A percentile compares a stretch with the other conserved stretches of the same genome.
phyloP scores from a whole-genome alignment of 2,329 filamentous ascomycete species.

The Didymosphaeria variabile region DNA sequence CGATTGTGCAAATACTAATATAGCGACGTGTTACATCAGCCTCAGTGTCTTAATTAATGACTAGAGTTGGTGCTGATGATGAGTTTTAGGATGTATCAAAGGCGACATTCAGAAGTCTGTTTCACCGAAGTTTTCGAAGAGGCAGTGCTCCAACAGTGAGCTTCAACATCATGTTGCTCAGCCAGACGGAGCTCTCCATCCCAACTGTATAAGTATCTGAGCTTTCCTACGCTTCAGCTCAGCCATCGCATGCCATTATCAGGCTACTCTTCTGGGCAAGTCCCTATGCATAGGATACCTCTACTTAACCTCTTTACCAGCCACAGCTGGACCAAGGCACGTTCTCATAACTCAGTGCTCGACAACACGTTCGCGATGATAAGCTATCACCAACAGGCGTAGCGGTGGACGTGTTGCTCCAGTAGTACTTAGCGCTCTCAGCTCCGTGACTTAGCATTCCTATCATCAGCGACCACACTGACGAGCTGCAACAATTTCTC shows the following conservation, averaged over 20 bases:
- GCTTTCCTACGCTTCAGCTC: constrained; percentile 4
- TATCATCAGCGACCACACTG: background rate
- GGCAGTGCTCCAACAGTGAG: background rate
- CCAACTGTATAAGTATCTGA: background rate
- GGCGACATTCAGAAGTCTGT: background rate
- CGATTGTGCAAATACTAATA: background rate
- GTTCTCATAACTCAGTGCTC: background rate
- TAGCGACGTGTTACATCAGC: background rate
- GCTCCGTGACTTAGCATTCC: background rate
- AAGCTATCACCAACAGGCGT: background rate
- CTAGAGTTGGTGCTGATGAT: background rate
- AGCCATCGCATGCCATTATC: background rate
- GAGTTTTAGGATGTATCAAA: background rate
- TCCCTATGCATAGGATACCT: background rate
- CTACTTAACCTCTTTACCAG: background rate
- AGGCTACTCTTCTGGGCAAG: background rate
- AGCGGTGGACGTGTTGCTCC: constrained; percentile 4
- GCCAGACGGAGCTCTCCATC: background rate
- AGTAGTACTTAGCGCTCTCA: background rate
- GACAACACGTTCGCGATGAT: background rate
- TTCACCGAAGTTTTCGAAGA: background rate
- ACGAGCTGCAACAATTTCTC: background rate
- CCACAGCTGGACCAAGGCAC: background rate
- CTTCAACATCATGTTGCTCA: background rate
- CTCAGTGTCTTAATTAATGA: background rate